These are phyloP conservation scores for Pseudoturritis turrita DNA, from an alignment of 345 rosid genomes.

Conservation along the genomic window DNA sequence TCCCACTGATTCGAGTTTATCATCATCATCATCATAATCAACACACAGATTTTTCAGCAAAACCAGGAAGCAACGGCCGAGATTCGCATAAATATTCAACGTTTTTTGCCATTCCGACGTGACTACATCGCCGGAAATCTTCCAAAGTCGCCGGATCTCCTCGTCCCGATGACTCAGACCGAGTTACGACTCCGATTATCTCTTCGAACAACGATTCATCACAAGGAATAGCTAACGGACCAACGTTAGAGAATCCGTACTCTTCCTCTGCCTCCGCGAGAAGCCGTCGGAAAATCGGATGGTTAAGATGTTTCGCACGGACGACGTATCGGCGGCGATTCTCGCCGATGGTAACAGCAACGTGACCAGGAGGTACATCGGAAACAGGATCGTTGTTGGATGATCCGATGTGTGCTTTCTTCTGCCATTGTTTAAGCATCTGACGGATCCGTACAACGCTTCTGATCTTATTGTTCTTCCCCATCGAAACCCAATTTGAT, in stretches of 20 bases:
- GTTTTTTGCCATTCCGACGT: slow-evolving; percentile 33
- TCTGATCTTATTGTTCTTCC: slow-evolving; percentile 54
- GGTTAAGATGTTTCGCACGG: slow-evolving; percentile 74
- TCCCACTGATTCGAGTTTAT: background rate
- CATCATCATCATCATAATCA: background rate
- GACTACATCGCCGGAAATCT: slow-evolving; percentile 57
- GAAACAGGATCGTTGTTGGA: slow-evolving; percentile 24
- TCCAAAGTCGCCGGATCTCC: slow-evolving; percentile 33
- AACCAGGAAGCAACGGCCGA: slow-evolving; percentile 56
- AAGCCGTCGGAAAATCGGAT: slow-evolving; percentile 65
- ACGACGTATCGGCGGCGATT: slow-evolving; percentile 56
- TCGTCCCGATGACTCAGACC: slow-evolving; percentile 29
- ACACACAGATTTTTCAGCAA: slow-evolving; percentile 35
- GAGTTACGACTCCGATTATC: slow-evolving; percentile 43
- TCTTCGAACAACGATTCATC: slow-evolving; percentile 82
- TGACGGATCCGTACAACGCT: slow-evolving; percentile 74
- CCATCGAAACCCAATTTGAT: slow-evolving; percentile 21
- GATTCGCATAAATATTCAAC: slow-evolving; percentile 42
- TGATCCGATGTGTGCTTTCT: slow-evolving; percentile 44
- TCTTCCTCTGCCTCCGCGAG: slow-evolving; percentile 78
- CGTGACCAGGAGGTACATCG: slow-evolving; percentile 81
- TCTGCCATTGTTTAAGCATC: slow-evolving; percentile 75
- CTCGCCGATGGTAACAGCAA: slow-evolving; percentile 68
- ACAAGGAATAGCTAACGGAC: slow-evolving; percentile 77
- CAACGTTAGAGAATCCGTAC: slow-evolving; percentile 67